Evolutionary conservation across 345 rosid species (phyloP), one percentile per base, ranked within the genome.

Genomic region (Turritis glabra): DNA sequence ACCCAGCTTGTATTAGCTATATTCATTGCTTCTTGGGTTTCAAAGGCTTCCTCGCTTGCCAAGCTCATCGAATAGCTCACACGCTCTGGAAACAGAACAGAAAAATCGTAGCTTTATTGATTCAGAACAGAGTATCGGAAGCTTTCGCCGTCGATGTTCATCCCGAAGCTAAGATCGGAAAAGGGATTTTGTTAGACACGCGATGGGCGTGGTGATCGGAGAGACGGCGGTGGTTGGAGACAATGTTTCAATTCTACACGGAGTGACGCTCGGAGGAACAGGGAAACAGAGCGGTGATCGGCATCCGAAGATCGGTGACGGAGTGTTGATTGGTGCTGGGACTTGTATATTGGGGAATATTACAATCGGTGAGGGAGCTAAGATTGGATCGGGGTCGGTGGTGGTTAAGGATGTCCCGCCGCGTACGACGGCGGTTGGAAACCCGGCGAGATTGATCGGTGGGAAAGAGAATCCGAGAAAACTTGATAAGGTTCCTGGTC

Each of bases 181-280:
- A 75, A 4, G 96, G 93, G 62, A 76, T 94, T 9, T 40, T 94
- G 38, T 76, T 94, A 14, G 98, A 94, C 44, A 94, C 26, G 96
- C 96, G 0, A 91, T 96, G 0, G 96, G 88, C 0, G 74, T 94
- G 1, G 89, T 94, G 57, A 83, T 89, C 8, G 97, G 98, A 13
- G 98, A 94, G 70, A 94, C 98, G 0, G 93, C 98, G 11, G 97
- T 91, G 72, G 80, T 94, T 2, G 98, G 98, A 5, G 79, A 90
- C 72, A 83, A 91, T 47, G 98, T 91, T 29, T 91, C 98, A 25
- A 94, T 94, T 55, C 75, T 94, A 60, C 98, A 91, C 47, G 87
- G 88, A 32, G 97, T 94, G 65, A 91, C 98, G 1, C 74, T 91
- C 11, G 98, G 98, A 3, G 97, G 96, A 8, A 94, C 97, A 0